Percentiles rank a stretch among this genome's conserved stretches.
Evolutionary conservation across 352 stramenopile species (phyloP).

Genomic region (Discostella stelligera): DNA sequence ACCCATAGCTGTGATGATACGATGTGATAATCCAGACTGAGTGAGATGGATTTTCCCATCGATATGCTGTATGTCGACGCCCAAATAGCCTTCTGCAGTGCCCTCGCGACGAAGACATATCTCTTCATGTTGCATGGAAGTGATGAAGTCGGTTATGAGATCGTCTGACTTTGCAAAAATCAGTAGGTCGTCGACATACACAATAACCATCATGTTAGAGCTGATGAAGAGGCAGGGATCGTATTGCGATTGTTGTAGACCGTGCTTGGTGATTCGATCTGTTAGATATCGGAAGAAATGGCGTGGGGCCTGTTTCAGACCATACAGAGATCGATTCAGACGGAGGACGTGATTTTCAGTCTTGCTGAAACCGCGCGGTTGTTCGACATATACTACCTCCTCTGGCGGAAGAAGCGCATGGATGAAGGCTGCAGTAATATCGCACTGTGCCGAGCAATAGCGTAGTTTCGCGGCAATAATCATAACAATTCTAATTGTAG

Average conservation of each 20-base stretch:
- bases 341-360: constrained; percentile 18
- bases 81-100: constrained; percentile 45
- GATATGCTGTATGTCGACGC: constrained; percentile 33
- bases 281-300: constrained; percentile 41
- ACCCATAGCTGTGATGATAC: constrained; percentile 8
- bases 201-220: constrained; percentile 26
- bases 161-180: constrained; percentile 8
- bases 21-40: constrained; percentile 45
- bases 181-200: constrained; percentile 45
- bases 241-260: constrained; percentile 15
- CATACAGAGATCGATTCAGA: constrained; percentile 51
- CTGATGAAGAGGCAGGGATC: constrained; percentile 52
- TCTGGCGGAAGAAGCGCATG: constrained; percentile 15
- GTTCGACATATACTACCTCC: constrained; percentile 32
- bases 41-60: constrained; percentile 23
- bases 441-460: constrained; percentile 2
- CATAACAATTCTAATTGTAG: constrained; percentile 44
- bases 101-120: constrained; percentile 44
- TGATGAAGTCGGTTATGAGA: constrained; percentile 30
- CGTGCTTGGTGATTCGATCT: constrained; percentile 6
- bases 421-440: constrained; percentile 39
- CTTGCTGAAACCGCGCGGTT: constrained; percentile 30
- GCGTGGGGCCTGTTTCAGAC: constrained; percentile 24
- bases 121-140: constrained; percentile 1
- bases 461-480: constrained; percentile 24